A percentile compares a stretch with the other conserved stretches of the same genome.
Conservation (phyloP, 225 moss, liverwort and hornwort species). For the Antitrichia curtipendula region DNA sequence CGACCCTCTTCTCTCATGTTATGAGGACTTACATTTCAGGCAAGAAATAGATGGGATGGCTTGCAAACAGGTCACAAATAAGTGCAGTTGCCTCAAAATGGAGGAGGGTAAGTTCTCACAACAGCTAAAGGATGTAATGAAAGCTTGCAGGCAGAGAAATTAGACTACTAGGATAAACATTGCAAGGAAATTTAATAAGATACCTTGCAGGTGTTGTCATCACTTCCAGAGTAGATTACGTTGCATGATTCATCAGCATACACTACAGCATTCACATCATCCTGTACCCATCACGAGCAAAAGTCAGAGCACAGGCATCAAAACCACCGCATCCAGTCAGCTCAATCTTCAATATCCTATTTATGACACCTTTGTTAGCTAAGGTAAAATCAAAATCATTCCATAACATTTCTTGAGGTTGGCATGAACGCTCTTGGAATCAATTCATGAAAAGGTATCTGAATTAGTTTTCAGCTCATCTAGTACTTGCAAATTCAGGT, state of each 20-base stretch:
- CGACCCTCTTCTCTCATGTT: background rate
- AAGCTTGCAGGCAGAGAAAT: background rate
- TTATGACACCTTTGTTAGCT: background rate
- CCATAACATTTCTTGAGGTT: background rate
- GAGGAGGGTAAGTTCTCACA: background rate
- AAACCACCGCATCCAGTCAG: background rate
- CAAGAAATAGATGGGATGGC: background rate
- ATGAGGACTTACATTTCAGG: background rate
- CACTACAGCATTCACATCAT: slow-evolving; percentile 85
- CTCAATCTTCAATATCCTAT: background rate
- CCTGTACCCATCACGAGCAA: slow-evolving; percentile 21
- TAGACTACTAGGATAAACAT: background rate
- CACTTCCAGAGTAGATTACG: slow-evolving; percentile 86
- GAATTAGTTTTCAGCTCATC: background rate
- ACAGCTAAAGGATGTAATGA: background rate
- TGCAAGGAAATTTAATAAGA: background rate
- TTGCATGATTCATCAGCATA: slow-evolving; percentile 80
- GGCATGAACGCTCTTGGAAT: background rate
- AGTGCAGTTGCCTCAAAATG: background rate
- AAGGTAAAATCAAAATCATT: background rate
- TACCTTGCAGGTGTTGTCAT: slow-evolving; percentile 83
- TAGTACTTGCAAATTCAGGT: background rate
- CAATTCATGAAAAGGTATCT: background rate
- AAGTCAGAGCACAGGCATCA: background rate
- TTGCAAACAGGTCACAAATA: background rate